Base-by-base conservation (phyloP, 148 eudicot species). In the Cornus florida region DNA sequence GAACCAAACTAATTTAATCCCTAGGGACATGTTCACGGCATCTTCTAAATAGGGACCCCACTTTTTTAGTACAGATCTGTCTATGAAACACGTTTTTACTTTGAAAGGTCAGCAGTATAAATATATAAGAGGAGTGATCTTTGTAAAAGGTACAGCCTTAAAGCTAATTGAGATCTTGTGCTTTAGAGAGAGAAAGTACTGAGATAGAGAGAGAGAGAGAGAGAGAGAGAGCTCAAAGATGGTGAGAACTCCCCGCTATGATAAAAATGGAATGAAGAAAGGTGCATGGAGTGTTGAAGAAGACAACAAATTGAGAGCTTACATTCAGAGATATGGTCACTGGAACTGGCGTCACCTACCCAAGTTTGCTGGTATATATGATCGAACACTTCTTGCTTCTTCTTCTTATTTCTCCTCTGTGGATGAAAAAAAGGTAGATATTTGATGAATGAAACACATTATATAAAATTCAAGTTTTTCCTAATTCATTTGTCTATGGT, bases 241-340 rank as follows among this genome's bases (percentile, higher is more conserved):
- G 93, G 93, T 85, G 74, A 85, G 85, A 77, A 82, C 77, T 20
- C 86, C 93, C 13, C 77, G 43, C 41, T 35, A 79, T 22, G 93
- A 88, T 66, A 71, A 86, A 41, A 84, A 90, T 70, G 93, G 93
- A 35, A 53, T 86, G 31, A 84, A 84, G 82, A 90, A 83, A 75
- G 93, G 93, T 3, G 93, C 87, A n/a, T 90, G 93, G 93, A 88
- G 88, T 76, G 65, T 68, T 5, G 91, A 88, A 38, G 93, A 90
- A 79, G 93, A 90, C 67, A 56, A 86, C 9, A 90, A 83, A 77
- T 75, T 90, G 77, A 77, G 74, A 68, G 80, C 75, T 77, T 82
- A 86, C 71, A 70, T 90, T 67, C 56, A 60, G 17, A 72, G 78
- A 78, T 77, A 79, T 65, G 88, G 89, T 28, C 91, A 86, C 43